Evolutionary conservation across 495 filamentous ascomycete species (phyloP), one percentile per base, ranked within the genome.

Genomic region (Neohortaea acidophila): DNA sequence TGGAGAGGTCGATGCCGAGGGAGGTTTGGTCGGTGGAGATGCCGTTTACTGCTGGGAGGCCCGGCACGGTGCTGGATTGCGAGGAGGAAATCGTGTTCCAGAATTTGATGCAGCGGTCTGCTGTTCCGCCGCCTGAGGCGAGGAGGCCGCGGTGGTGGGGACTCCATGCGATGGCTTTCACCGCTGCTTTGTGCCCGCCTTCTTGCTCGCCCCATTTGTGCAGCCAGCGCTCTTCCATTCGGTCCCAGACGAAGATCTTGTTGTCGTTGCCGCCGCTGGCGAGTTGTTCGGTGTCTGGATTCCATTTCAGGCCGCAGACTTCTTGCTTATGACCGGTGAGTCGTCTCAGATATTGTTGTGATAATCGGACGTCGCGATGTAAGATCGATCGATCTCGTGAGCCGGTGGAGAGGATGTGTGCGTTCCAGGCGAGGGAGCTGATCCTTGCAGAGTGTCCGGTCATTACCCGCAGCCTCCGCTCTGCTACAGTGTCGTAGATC

Each of bases 181-280:
- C 89, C 6, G 89, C 89, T 3, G 89, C 89, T 17, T 73, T 85
- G 55, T 97, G 89, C 29, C 92, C 84, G 15, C 75, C 89, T 18
- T 74, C 84, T 55, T 96, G 91, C 35, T 93, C 84, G 13, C 75
- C 78, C 51, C 93, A 96, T 41, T 87, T 87, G 65, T 79, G 93
- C 4, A 87, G 65, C 3, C 89, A 89, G 5, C 82, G 77, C 41
- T 85, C 79, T 23, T 70, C 79, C 36, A 93, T 63, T 52, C 87
- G 87, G 57, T 97, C 91, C 89, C 89, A 97, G 12, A 97, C 85
- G 69, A 96, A 81, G 32, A 97, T 64, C 47, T 94, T 94, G 63
- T 97, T 97, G 59, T 97, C 89, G 58, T 97, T 97, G 1, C 91
- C 91, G 21, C 89, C 89, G 13, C 80, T 86, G n/a, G 89, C 89